Base-by-base conservation (phyloP, 2,329 filamentous ascomycete species). In the Trichoderma citrinoviride region DNA sequence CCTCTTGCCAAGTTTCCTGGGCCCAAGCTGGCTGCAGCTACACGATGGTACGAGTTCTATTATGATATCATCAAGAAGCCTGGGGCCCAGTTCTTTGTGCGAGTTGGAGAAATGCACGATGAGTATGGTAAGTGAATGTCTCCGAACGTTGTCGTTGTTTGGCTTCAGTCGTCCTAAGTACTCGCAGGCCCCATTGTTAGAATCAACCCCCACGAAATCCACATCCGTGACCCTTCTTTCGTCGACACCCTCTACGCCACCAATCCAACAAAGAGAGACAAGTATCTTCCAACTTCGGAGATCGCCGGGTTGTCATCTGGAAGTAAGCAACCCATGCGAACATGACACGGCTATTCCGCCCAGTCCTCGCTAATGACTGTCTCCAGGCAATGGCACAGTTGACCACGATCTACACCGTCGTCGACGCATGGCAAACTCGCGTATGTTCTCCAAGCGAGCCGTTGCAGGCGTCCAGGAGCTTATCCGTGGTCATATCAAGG, bases 31-130 rank as follows among this genome's bases (percentile, higher is more conserved):
- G 72, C 74, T 0, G 75, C 75, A 0, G 50, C 71, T 3, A 75
- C 72, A 1, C 67, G 69, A 27, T 71, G 70, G 66, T 74, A 75
- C 37, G 75, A 78, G 64, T 74, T 70, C 27, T 78, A 73, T 65
- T 73, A 72, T 53, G 73, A 76, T 64, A 67, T 75, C 25, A 40
- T 74, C 27, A 61, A 61, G 23, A 21, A 29, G 3, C 58, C 66
- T 1, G 67, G 65, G 19, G 73, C 74, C 1, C 66, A 75, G 33
- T 76, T 72, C 43, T 67, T 71, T 33, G 70, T 68, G 17, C 67
- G 74, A 58, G 74, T 75, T 8, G 53, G 71, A 47, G 65, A 71
- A 44, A 67, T 79, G 61, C 78, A 79, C 67, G 68, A 73, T 46
- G 65, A 70, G 67, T 77, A 78, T 64, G 77, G 75, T 61, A 25